phyloP scores from a whole-genome alignment of 805 yeast genomes.

The Pachysolen tannophilus region DNA sequence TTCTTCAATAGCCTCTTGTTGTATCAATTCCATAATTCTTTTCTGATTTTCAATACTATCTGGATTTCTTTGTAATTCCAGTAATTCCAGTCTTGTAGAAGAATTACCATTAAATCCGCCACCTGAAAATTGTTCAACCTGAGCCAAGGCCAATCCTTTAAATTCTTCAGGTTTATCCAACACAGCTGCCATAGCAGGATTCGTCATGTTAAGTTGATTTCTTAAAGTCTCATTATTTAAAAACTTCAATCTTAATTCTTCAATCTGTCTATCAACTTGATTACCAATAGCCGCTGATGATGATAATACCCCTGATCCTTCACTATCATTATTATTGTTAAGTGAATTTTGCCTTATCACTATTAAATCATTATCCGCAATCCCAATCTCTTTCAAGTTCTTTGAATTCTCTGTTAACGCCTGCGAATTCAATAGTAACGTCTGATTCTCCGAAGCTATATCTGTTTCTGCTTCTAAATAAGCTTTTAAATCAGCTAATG shows the following conservation, averaged over 20 bases:
- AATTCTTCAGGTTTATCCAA: constrained; percentile 43
- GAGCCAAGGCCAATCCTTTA: constrained; percentile 27
- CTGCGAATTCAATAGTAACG: constrained; percentile 39
- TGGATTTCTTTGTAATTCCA: constrained; percentile 54
- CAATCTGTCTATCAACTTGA: constrained; percentile 28
- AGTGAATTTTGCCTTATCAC: constrained; percentile 25
- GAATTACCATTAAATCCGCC: too few species aligned
- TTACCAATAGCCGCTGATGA: constrained; percentile 1
- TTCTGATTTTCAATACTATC: constrained; percentile 64
- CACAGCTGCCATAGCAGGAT: constrained; percentile 40
- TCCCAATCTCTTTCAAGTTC: constrained; percentile 37
- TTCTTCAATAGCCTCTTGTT: constrained; percentile 69
- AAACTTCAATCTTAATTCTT: constrained; percentile 40
- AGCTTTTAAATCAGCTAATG: constrained; percentile 62
- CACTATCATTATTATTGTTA: constrained; percentile 15
- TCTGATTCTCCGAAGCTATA: constrained; percentile 37
- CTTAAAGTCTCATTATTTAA: constrained; percentile 29
- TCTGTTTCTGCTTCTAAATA: constrained; percentile 64
- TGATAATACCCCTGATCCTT: too few species aligned
- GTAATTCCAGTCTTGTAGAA: too few species aligned
- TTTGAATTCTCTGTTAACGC: constrained; percentile 24
- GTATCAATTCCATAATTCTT: constrained; percentile 57
- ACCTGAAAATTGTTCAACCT: constrained; percentile 1
- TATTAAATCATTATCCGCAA: constrained; percentile 54
- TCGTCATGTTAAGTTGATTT: constrained; percentile 24